These are phyloP conservation scores for Thelephora ganbajun DNA, from an alignment of 768 basidiomycete genomes.

Conservation along the genomic window DNA sequence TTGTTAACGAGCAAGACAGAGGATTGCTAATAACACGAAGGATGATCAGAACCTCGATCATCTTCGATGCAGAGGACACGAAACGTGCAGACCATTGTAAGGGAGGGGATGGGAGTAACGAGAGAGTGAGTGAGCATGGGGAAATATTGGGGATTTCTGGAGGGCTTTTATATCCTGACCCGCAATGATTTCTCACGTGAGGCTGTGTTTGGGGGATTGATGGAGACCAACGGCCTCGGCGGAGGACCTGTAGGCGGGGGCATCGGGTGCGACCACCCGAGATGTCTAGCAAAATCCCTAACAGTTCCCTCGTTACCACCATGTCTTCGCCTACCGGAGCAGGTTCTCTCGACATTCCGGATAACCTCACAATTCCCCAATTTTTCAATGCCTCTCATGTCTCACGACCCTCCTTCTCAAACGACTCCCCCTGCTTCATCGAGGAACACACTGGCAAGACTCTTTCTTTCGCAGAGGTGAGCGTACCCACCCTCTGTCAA, in stretches of 20 bases:
- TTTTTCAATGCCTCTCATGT: conserved; percentile 11
- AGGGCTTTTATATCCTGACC: neutral
- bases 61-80: neutral
- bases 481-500: neutral
- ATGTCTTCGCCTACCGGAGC: conserved; percentile 5
- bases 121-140: neutral
- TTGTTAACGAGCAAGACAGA: neutral
- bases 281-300: neutral
- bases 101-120: neutral
- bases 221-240: neutral
- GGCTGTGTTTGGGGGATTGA: neutral
- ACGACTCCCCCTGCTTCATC: conserved; percentile 28
- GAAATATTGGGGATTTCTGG: neutral
- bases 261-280: neutral
- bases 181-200: neutral
- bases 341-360: conserved; percentile 8
- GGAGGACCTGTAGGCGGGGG: neutral
- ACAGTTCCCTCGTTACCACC: conserved; percentile 3
- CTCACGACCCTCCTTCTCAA: conserved; percentile 9
- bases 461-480: conserved; percentile 26
- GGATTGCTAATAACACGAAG: neutral
- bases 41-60: neutral
- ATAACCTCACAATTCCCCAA: conserved; percentile 12
- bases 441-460: conserved; percentile 33
- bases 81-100: neutral